Evolutionary conservation across 257 asterid species (phyloP), one percentile per base, ranked within the genome.

Genomic region (Solanum corneliomulleri): DNA sequence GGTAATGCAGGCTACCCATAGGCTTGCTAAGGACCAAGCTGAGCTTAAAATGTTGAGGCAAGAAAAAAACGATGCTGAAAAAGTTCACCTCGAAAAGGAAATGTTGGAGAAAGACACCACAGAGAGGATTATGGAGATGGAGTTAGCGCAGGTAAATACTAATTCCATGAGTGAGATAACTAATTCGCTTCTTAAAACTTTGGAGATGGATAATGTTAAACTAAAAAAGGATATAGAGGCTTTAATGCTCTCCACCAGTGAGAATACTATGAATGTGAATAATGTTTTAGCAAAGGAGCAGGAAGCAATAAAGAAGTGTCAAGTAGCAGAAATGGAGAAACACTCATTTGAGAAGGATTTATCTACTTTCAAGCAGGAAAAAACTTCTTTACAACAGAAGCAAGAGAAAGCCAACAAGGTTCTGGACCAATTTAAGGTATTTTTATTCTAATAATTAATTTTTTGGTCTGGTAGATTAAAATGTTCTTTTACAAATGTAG

Each of bases 111-210:
- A 96, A 87, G 90, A 77, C 84, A 90, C 91, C 56, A 29, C 85
- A 85, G 94, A 94, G 89, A 90, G 97, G 91, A 89, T 92, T 45
- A 72, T 92, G 3, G 98, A 95, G 90, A 92, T 94, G 95, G 98
- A 94, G 84, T 5, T 89, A 69, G 98, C 93, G 4, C 62, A 94
- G 88, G 77, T 91, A 62, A 94, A 91, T 45, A 91, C 93, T 35
- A 88, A 88, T 14, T 87, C 75, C 21, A 94, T 91, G 90, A 86
- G 92, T 37, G 90, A 92, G 87, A 71, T 88, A 68, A 93, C 93
- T 71, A 89, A 89, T 60, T 52, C 90, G 39, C 44, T 88, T 29
- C 44, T 91, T 86, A 87, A 45, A 23, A 88, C 90, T 89, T 93
- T 94, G 64, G 92, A 93, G 86, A 90, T 82, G 71, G 92, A 94